Evolutionary conservation across 768 basidiomycete species (phyloP), one percentile per base, ranked within the genome.

Genomic region (Symmetrospora coprosmae): DNA sequence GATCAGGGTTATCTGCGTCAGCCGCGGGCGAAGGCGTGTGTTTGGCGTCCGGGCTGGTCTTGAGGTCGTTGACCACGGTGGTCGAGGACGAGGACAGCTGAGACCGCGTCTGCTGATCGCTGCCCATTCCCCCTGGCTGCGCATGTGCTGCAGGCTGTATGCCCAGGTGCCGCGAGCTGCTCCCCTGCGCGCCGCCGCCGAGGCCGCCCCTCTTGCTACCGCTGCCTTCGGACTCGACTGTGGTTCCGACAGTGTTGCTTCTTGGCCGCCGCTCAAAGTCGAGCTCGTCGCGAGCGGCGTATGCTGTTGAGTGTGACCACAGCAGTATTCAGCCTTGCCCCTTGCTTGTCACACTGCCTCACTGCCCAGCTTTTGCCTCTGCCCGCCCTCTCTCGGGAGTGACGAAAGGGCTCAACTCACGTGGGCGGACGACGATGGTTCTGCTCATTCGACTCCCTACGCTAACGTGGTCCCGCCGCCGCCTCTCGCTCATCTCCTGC

Each of bases 211-310:
- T n/a, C n/a, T n/a, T n/a, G n/a, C n/a, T n/a, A n/a, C n/a, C n/a
- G n/a, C n/a, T n/a, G n/a, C n/a, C n/a, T n/a, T n/a, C n/a, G n/a
- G n/a, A n/a, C n/a, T n/a, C n/a, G n/a, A n/a, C n/a, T n/a, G n/a
- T n/a, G n/a, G 55, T 58, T n/a, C 55, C 55, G 6, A 33, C 37
- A 13, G 55, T 58, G 31, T 46, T 46, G 43, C 55, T 58, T 27
- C 55, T 43, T 5, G 55, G 55, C n/a, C 55, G 2, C 17, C 55
- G 40, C 43, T 46, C 55, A 46, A 58, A 58, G 43, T 58, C 55
- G 17, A 58, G 55, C 28, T 58, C 55, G 43, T 58, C 55, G 28
- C 41, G 40, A 23, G 55, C 55, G 55, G 55, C 55, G 43, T 58
- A 58, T 6, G 55, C 55, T 58, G 41, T 17, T 16, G 21, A 27